A percentile compares a stretch with the other conserved stretches of the same genome.
These are phyloP conservation scores for Aureobasidium sp. DNA, from an alignment of 2,329 filamentous ascomycete genomes.

Conservation along the genomic window DNA sequence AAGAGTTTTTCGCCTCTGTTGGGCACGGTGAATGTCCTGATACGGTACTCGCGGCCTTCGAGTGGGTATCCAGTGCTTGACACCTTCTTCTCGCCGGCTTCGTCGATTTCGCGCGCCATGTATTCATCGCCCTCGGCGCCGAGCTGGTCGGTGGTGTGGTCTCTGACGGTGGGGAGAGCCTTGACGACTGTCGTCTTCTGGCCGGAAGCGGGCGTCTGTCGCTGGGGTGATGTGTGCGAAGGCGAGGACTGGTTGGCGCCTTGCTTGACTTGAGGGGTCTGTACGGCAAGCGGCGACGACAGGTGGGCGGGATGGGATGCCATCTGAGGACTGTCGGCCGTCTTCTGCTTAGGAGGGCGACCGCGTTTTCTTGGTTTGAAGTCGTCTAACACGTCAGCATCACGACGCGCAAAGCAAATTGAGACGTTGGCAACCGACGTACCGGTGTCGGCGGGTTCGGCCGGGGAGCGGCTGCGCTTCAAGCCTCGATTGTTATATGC, in stretches of 20 bases:
- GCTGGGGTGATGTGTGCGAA: constrained; percentile 59
- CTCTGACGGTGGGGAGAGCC: constrained; percentile 87
- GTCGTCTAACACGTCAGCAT: constrained; percentile 34
- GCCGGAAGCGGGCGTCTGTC: constrained; percentile 62
- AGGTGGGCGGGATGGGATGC: constrained; percentile 37
- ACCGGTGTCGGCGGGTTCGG: constrained; percentile 14
- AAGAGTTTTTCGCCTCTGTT: constrained; percentile 89
- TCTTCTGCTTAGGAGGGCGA: constrained; percentile 56
- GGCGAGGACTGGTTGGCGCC: constrained; percentile 46
- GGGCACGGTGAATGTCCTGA: constrained; percentile 87
- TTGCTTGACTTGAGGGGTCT: constrained; percentile 50
- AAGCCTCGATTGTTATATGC: constrained; percentile 52
- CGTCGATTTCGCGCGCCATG: constrained; percentile 84
- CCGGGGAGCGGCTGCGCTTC: constrained; percentile 74
- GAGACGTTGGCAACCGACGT: constrained; percentile 1
- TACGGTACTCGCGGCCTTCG: constrained; percentile 81
- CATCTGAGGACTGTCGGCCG: constrained; percentile 53
- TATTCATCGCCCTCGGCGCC: constrained; percentile 88
- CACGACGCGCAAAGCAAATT: not conserved
- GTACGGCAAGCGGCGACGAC: constrained; percentile 45
- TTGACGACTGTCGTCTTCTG: constrained; percentile 72
- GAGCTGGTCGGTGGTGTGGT: constrained; percentile 95
- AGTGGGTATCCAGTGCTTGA: constrained; percentile 72
- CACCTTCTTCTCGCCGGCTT: constrained; percentile 91
- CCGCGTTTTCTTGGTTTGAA: constrained; percentile 51